Evolutionary conservation across 2,329 filamentous ascomycete genomes (phyloP).

Genomic region (Ceratocystiopsis brevicomis): DNA sequence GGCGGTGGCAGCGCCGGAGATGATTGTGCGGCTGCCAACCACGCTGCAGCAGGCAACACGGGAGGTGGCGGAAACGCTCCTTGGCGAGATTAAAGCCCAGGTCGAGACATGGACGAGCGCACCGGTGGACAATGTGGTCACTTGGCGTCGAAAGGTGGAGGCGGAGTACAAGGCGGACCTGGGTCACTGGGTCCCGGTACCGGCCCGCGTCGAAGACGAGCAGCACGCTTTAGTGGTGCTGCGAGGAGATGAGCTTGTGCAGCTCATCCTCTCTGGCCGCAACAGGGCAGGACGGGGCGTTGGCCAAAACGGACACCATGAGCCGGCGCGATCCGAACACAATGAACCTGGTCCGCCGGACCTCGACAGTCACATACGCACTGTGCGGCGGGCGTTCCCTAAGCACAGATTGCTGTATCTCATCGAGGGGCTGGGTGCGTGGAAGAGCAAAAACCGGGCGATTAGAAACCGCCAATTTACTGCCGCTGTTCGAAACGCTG

Average conservation of each 20-base stretch:
- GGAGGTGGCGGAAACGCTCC: slow-evolving; percentile 28
- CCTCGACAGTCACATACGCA: slow-evolving; percentile 39
- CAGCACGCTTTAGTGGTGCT: slow-evolving; percentile 44
- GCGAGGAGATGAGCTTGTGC: slow-evolving; percentile 45
- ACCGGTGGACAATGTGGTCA: slow-evolving; percentile 33
- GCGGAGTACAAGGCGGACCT: slow-evolving; percentile 40
- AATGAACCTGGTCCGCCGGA: no score
- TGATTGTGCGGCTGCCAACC: slow-evolving; percentile 53
- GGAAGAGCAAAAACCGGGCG: slow-evolving; percentile 51
- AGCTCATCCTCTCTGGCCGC: slow-evolving; percentile 26
- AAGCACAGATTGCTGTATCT: slow-evolving; percentile 44
- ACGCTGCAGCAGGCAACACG: slow-evolving; percentile 29
- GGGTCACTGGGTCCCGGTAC: slow-evolving; percentile 46
- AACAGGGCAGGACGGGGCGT: slow-evolving; percentile 10
- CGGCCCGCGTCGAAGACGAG: slow-evolving; percentile 31
- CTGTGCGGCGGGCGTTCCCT: slow-evolving; percentile 34
- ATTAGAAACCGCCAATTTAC: slow-evolving; percentile 49
- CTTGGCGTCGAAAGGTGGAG: slow-evolving; percentile 51
- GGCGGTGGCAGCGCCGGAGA: slow-evolving; percentile 53
- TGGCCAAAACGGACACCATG: background rate
- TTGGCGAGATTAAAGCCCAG: slow-evolving; percentile 30
- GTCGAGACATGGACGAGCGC: slow-evolving; percentile 23
- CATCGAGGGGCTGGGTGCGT: slow-evolving; percentile 47
- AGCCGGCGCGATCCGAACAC: no score
- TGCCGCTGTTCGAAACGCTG: slow-evolving; percentile 35